Conservation (phyloP, 2,329 filamentous ascomycete species). For the Diplodia sapinea region DNA sequence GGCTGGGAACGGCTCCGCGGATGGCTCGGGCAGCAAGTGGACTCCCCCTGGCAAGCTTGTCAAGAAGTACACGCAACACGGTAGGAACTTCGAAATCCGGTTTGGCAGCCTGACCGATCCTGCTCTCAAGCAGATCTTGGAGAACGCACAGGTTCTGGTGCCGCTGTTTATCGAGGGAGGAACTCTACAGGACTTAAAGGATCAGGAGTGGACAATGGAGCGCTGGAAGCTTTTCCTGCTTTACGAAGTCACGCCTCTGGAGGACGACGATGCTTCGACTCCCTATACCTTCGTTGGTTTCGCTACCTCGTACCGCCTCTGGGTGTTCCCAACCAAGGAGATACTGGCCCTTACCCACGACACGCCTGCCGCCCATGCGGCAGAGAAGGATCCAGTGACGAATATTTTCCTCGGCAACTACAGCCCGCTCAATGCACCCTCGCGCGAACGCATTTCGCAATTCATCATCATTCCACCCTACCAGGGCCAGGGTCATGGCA, state of each 20-base stretch:
- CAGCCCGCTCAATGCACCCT: constrained; percentile 67
- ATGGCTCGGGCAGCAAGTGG: constrained; percentile 58
- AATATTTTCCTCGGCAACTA: constrained; percentile 34
- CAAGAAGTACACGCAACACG: constrained; percentile 65
- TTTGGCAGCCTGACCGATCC: constrained; percentile 74
- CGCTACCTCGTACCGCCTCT: constrained; percentile 88
- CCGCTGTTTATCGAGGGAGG: constrained; percentile 93
- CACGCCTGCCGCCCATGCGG: constrained; percentile 37
- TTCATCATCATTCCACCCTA: constrained; percentile 90
- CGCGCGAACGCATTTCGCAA: constrained; percentile 86
- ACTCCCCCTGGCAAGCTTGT: constrained; percentile 78
- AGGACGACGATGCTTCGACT: constrained; percentile 37
- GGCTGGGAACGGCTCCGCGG: constrained; percentile 14
- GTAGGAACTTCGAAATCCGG: constrained; percentile 82
- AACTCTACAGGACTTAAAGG: constrained; percentile 73
- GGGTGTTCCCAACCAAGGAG: constrained; percentile 61
- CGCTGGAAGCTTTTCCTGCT: constrained; percentile 94
- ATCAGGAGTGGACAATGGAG: constrained; percentile 71
- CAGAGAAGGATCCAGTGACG: constrained; percentile 32
- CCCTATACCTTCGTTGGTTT: constrained; percentile 84
- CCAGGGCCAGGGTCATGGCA: constrained; percentile 79
- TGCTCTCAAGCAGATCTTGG: constrained; percentile 72
- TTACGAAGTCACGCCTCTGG: constrained; percentile 46
- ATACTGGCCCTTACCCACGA: constrained; percentile 42
- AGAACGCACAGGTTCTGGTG: constrained; percentile 81